Base-by-base conservation (phyloP, 441 rosid species). In the Corymbia citriodora region DNA sequence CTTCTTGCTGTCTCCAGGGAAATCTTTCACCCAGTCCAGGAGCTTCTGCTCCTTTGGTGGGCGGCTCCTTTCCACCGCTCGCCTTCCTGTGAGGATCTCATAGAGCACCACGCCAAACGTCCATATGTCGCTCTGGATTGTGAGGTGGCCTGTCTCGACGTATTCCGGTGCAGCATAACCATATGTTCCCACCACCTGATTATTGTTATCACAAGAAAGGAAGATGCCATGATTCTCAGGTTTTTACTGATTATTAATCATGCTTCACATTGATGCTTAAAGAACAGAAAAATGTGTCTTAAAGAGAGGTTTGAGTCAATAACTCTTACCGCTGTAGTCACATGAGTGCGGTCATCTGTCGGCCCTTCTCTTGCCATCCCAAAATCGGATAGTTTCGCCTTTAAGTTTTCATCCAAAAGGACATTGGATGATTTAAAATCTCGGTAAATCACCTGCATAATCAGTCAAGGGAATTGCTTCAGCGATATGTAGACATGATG, bases 361-460 rank as follows among this genome's bases (percentile, higher is more conserved):
- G 95, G 96, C 65, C 96, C 96, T 92, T 94, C 96, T 92, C 96
- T 93, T 19, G 96, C 96, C 90, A 95, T 93, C 61, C 96, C 96
- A 61, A 95, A 95, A 87, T 95, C 96, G 17, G 96, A 95, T 86
- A 95, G 92, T 90, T 95, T 94, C 16, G 95, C 91, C 72, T 83
- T 92, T 12, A 94, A 94, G 65, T 90, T 91, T 61, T 91, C 92
- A 7, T 95, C 95, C 91, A 95, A 90, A 31, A 95, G 96, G 92
- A 95, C 96, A 52, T 95, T 95, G 27, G 96, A 92, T 72, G 96
- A 70, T 89, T 95, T 95, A 92, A 95, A 94, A 90, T 95, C 96
- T 79, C 96, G 94, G 90, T 93, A 95, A 91, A 95, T 95, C 57
- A 95, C 94, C 96, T 95, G 31, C 65, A 65, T 59, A 88, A 68